These are phyloP conservation scores for Dactylorhiza incarnata DNA, from an alignment of 106 monocot genomes.

Conservation along the genomic window DNA sequence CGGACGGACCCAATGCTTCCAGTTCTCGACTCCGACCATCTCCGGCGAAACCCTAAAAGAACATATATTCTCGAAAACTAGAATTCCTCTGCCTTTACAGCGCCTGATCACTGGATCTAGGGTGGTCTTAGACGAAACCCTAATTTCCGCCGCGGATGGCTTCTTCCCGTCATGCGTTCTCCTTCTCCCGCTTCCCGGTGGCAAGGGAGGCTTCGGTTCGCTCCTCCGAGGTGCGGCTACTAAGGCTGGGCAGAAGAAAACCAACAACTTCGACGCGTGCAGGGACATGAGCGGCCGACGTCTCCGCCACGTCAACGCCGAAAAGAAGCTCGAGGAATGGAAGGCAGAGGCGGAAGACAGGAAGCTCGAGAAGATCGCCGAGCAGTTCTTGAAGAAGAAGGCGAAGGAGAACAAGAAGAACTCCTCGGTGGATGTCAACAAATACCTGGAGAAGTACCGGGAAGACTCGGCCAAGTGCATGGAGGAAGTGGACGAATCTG, in stretches of 20 bases:
- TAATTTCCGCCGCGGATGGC: slow-evolving; percentile 32
- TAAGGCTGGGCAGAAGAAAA: slow-evolving; percentile 99
- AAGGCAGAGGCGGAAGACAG: slow-evolving; percentile 68
- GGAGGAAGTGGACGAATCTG: slow-evolving; percentile 71
- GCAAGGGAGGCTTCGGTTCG: slow-evolving; percentile 96
- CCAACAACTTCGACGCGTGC: slow-evolving; percentile 96
- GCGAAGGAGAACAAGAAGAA: slow-evolving; percentile 73
- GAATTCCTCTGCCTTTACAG: slow-evolving; percentile 37
- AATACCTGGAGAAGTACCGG: slow-evolving; percentile 53
- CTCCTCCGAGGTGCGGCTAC: slow-evolving; percentile 91
- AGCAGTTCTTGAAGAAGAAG: slow-evolving; percentile 88
- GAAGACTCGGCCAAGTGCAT: slow-evolving; percentile 58
- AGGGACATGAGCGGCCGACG: slow-evolving; percentile 96
- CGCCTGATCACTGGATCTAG: slow-evolving; percentile 54
- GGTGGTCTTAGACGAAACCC: slow-evolving; percentile 35
- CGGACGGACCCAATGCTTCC: slow-evolving; percentile 61
- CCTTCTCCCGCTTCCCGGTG: slow-evolving; percentile 80
- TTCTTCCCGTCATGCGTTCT: slow-evolving; percentile 58
- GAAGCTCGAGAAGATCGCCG: slow-evolving; percentile 76
- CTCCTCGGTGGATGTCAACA: slow-evolving; percentile 35
- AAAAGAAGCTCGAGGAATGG: slow-evolving; percentile 95
- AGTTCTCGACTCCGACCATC: slow-evolving; percentile 51
- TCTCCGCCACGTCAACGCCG: slow-evolving; percentile 89
- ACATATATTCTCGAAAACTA: slow-evolving; percentile 19
- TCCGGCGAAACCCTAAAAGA: slow-evolving; percentile 42